Evolutionary conservation across 345 rosid genomes (phyloP), one percentile per base, ranked within the genome.

Genomic region (Boechera stricta): DNA sequence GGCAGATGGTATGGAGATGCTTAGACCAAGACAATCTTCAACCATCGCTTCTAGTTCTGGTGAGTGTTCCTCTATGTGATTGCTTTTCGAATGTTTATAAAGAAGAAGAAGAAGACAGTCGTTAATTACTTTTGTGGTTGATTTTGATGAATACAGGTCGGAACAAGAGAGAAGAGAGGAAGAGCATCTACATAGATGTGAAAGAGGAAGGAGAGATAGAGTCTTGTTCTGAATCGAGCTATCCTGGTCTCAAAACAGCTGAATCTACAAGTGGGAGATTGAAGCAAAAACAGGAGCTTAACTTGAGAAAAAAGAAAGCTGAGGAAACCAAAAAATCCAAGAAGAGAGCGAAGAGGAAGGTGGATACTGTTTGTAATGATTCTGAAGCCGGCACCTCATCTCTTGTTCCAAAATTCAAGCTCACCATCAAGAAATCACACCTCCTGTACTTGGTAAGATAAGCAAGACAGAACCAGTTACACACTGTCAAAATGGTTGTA

Each of bases 381-480:
- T 51, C n/a, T 39, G 74, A 76, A 67, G 63, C 38, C 8, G 67
- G 4, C 0, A 0, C 35, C 12, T 63, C 71, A 6, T 52, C 65
- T 45, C 16, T 18, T 64, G 29, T 18, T 62, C 76, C 81, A 64
- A 61, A 71, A 51, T 77, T 77, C 59, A 71, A 7, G 3, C 15
- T 64, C 54, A 71, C 76, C 31, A 57, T 77, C 12, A 77, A 38
- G 61, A 71, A 65, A 31, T 64, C 81, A 71, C 39, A 77, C 61
- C 76, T 77, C 3, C 0, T 71, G 3, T 77, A 47, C 72, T 64
- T 77, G 76, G 76, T 71, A 77, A 56, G 60, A 45, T 12, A 54
- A 35, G 28, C 65, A 42, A 62, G 6, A 76, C 29, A 32, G 61
- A 31, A 61, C 42, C 56, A 69, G 55, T 31, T 21, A 1, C 28